These are phyloP conservation scores for Mycena sp. DNA, from an alignment of 1,284 basidiomycete species.

Conservation along the genomic window DNA sequence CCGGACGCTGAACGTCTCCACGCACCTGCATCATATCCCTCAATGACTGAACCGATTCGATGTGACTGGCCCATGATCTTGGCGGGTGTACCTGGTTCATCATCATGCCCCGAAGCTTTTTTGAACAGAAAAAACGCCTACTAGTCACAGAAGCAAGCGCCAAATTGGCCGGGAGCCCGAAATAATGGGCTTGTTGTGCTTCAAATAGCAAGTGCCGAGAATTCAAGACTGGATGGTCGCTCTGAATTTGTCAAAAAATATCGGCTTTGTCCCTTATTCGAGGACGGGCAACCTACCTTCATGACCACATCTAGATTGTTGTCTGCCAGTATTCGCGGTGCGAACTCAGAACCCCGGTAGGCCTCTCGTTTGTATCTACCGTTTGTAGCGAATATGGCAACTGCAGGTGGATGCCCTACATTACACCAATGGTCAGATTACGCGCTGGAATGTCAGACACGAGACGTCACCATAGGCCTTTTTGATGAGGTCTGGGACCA, in stretches of 20 bases:
- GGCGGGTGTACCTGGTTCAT: conserved; percentile 64
- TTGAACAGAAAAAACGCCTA: background rate
- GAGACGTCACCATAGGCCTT: conserved; percentile 64
- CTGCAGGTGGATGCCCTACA: conserved; percentile 66
- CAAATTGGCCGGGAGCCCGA: conserved; percentile 65
- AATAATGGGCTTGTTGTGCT: conserved; percentile 90
- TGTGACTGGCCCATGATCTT: conserved; percentile 82
- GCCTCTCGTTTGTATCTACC: conserved; percentile 86
- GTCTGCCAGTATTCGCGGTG: conserved; percentile 81
- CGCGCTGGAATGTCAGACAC: background rate
- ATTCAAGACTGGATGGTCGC: conserved; percentile 81
- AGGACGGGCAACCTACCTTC: conserved; percentile 59
- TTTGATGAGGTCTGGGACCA: conserved; percentile 63
- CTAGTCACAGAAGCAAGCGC: conserved; percentile 82
- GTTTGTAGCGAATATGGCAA: conserved; percentile 80
- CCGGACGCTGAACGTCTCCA: background rate
- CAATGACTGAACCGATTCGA: conserved; percentile 70
- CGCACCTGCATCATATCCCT: conserved; percentile 59
- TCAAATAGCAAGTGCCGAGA: conserved; percentile 85
- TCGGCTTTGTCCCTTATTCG: background rate
- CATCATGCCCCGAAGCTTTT: background rate
- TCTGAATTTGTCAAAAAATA: conserved; percentile 53
- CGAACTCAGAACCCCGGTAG: conserved; percentile 88
- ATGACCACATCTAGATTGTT: conserved; percentile 80
- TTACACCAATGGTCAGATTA: background rate